Conservation (phyloP, 2,329 filamentous ascomycete genomes). For the Hymenoscyphus fraxineus region DNA sequence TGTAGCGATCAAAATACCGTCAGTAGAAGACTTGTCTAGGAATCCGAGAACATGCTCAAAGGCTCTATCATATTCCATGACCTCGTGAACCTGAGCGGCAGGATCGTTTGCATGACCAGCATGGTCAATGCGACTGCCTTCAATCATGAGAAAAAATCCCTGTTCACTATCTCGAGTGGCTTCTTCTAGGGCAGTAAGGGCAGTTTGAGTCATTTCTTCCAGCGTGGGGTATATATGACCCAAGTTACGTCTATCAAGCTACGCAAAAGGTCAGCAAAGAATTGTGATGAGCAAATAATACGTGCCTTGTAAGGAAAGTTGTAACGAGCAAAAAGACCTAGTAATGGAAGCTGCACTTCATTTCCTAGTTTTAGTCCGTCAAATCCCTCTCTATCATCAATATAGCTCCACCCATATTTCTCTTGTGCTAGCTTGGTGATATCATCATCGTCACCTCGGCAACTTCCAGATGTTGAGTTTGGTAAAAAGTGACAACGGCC, state of each 20-base stretch:
- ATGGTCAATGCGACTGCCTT: conserved; percentile 93
- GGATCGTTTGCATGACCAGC: conserved; percentile 85
- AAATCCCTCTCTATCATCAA: conserved; percentile 69
- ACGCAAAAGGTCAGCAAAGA: conserved; percentile 2
- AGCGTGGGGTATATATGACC: conserved; percentile 80
- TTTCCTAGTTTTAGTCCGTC: conserved; percentile 66
- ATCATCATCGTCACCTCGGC: conserved; percentile 74
- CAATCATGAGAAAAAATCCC: conserved; percentile 98
- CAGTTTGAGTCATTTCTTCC: conserved; percentile 84
- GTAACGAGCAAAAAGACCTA: conserved; percentile 77
- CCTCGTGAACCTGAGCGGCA: conserved; percentile 81
- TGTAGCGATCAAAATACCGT: conserved; percentile 81
- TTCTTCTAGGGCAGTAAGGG: conserved; percentile 71
- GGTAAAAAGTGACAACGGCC: conserved; percentile 90
- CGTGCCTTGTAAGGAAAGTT: conserved; percentile 82
- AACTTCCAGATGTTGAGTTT: conserved; percentile 76
- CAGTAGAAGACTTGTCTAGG: conserved; percentile 66
- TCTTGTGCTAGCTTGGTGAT: conserved; percentile 69
- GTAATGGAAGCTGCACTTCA: conserved; percentile 68
- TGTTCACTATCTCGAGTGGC: conserved; percentile 81
- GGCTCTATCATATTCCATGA: conserved; percentile 88
- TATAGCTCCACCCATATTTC: conserved; percentile 75
- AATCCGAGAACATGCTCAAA: conserved; percentile 84
- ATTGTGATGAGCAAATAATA: not conserved
- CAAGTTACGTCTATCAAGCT: conserved; percentile 73